Evolutionary conservation across 805 yeast species (phyloP).

Genomic region (Candida bentonensis): DNA sequence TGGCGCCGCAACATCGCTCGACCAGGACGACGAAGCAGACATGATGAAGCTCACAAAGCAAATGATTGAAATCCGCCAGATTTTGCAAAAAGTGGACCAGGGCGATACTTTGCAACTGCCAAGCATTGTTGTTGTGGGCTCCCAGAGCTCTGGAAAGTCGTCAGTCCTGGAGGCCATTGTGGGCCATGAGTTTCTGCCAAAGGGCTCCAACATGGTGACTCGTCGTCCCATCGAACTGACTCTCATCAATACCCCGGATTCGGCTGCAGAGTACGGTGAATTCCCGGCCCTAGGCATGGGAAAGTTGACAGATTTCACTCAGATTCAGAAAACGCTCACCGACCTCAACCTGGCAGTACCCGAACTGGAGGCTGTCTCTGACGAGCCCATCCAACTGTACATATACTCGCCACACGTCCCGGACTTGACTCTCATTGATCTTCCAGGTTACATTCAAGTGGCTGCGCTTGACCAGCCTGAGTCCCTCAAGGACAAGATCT

Average conservation of each 20-base stretch:
- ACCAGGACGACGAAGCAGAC: conserved; percentile 38
- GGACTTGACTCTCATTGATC: conserved; percentile 83
- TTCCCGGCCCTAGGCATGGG: conserved; percentile 80
- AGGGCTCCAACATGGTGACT: conserved; percentile 97
- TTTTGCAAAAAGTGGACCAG: conserved; percentile 62
- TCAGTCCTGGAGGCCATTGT: conserved; percentile 93
- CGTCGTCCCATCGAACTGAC: conserved; percentile 95
- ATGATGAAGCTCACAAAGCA: conserved; percentile 84
- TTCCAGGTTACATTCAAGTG: conserved; percentile 95
- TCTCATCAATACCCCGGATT: conserved; percentile 67
- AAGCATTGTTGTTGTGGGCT: conserved; percentile 91
- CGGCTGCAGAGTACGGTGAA: conserved; percentile 79
- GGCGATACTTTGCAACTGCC: conserved; percentile 72
- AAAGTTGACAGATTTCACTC: conserved; percentile 73
- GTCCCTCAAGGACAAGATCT: conserved; percentile 64
- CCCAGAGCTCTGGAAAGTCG: conserved; percentile 94
- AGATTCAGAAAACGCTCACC: conserved; percentile 72
- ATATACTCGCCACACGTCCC: conserved; percentile 85
- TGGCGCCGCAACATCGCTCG: conserved; percentile 27
- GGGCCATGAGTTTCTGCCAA: conserved; percentile 95
- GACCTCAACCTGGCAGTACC: conserved; percentile 93
- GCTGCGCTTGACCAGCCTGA: conserved; percentile 95
- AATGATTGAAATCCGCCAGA: conserved; percentile 88
- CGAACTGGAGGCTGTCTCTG: conserved; percentile 68
- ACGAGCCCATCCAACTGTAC: conserved; percentile 86